Evolutionary conservation across 345 rosid species (phyloP).

Genomic region (Salix suchowensis): DNA sequence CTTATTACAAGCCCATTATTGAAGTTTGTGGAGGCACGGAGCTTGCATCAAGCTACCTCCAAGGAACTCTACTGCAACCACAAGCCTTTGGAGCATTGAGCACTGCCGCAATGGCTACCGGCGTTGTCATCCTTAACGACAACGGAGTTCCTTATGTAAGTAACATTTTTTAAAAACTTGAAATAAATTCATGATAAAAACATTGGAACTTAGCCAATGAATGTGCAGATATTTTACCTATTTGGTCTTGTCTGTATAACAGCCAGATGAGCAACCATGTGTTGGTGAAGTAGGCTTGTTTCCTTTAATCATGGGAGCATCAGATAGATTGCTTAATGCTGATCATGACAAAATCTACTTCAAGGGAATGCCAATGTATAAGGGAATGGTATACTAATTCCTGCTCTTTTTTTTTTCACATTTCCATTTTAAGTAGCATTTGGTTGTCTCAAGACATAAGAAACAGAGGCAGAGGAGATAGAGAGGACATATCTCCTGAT

Average conservation of each 20-base stretch:
- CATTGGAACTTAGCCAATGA: background rate
- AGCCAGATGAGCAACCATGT: slow-evolving; percentile 76
- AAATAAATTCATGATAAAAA: background rate
- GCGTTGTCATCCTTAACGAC: slow-evolving; percentile 68
- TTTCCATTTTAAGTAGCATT: background rate
- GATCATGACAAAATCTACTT: slow-evolving; percentile 72
- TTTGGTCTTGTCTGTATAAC: slow-evolving; percentile 15
- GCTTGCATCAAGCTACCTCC: slow-evolving; percentile 72
- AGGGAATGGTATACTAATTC: slow-evolving; percentile 50
- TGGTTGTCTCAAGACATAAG: no score
- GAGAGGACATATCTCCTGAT: no score
- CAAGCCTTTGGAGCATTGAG: slow-evolving; percentile 92
- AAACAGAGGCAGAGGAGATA: no score
- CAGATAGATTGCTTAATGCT: slow-evolving; percentile 76
- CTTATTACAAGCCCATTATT: slow-evolving; percentile 64
- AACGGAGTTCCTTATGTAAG: slow-evolving; percentile 61
- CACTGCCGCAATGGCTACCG: slow-evolving; percentile 61
- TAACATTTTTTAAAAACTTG: background rate
- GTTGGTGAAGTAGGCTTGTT: slow-evolving; percentile 80
- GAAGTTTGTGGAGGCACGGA: slow-evolving; percentile 92
- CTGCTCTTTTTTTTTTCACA: background rate
- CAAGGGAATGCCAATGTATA: slow-evolving; percentile 71
- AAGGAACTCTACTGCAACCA: slow-evolving; percentile 64
- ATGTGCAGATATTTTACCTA: slow-evolving; percentile 1
- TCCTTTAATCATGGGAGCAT: slow-evolving; percentile 69